Conservation (phyloP, 441 rosid genomes). For the Euphorbia corollata region DNA sequence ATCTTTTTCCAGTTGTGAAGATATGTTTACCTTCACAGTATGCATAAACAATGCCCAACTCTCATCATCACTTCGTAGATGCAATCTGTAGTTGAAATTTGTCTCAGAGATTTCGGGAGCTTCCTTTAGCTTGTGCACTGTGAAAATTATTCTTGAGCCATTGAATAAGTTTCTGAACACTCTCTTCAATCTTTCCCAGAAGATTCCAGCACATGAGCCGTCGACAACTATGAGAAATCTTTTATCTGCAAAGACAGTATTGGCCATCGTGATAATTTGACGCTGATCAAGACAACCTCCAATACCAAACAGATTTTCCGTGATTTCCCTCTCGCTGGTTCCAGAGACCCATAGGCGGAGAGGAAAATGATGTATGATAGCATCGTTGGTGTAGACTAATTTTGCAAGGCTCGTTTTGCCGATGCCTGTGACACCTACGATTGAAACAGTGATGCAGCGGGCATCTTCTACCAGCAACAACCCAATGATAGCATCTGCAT, state of each 20-base stretch:
- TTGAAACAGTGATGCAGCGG: conserved; percentile 3
- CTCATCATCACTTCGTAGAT: conserved; percentile 1
- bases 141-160: conserved; percentile 10
- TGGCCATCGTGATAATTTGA: background rate
- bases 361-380: background rate
- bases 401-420: conserved; percentile 8
- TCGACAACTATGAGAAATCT: conserved; percentile 4
- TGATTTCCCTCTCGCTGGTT: background rate
- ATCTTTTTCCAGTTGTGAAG: background rate
- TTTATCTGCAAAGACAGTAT: background rate
- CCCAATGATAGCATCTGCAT: background rate
- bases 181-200: background rate
- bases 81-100: background rate
- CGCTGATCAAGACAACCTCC: background rate
- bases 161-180: background rate
- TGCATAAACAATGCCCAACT: conserved; percentile 2
- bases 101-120: background rate
- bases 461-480: background rate
- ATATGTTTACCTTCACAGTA: background rate
- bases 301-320: background rate
- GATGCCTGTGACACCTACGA: conserved; percentile 4
- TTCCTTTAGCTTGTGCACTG: too few relatives aligned
- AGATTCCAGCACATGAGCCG: background rate
- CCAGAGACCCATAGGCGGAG: background rate
- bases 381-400: background rate